Base-by-base conservation (phyloP, 768 basidiomycete genomes). In the Wakefieldia striispora region DNA sequence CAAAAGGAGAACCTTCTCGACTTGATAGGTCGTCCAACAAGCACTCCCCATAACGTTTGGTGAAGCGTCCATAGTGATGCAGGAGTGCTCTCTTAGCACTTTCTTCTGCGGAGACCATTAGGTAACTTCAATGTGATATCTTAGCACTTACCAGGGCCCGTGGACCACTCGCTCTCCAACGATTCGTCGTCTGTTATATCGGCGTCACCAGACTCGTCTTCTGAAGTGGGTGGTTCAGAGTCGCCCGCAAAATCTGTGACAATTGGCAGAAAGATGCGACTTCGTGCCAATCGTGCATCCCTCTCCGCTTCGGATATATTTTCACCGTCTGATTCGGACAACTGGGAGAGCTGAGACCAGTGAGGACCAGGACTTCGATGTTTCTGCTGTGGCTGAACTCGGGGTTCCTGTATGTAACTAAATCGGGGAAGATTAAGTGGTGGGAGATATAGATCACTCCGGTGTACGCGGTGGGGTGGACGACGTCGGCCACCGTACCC, bases 181-280 rank as follows among this genome's bases (percentile, higher is more conserved):
- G 70, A 67, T 40, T 50, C 55, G 7, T 65, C 70, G 40, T 85
- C 84, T 2, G 82, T 86, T 42, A 87, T 61, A 59, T 85, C 86
- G 20, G 80, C 82, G 54, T 88, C 71, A 56, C 91, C 91, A 3
- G 90, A 91, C 65, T 92, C 90, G 54, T 91, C 89, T 43, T 82
- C 85, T 9, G 79, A 81, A 59, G 83, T 74, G 45, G 72, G 75
- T 16, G 70, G 70, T 41, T 83, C 71, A 17, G 75, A 79, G 7
- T 78, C 77, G 21, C 75, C 64, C 17, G 47, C 37, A 27, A 48
- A 39, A 21, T 33, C 23, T 40, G 45, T 38, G 16, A 40, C 27
- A 17, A 62, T 53, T 11, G 70, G 69, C 40, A 68, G 76, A 4
- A 75, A 63, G 11, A 79, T 73, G 20, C 85, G 81, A 7, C 79